Evolutionary conservation across 163 green algal species (phyloP), one percentile per base, ranked within the genome.

Genomic region (Prototheca cutis): DNA sequence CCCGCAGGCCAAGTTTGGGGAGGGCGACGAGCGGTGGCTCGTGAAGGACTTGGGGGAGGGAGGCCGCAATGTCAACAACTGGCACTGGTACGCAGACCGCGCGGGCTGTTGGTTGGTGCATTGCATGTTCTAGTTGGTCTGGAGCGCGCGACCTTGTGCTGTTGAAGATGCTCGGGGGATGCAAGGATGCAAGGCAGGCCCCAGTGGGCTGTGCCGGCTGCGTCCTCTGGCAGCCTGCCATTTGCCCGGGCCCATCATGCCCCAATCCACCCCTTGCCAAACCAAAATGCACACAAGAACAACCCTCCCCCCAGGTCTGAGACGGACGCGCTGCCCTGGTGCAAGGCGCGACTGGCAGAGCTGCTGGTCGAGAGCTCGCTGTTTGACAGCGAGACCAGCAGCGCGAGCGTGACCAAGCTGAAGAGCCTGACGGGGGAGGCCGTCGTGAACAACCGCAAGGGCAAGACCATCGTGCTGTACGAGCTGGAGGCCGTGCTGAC

Each of bases 361-460:
- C 73, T 95, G 54, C 76, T 95, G 3, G 51, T 25, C 3, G 59
- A 54, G 27, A 33, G 78, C 36, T 52, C 55, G 18, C 62, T 93
- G 17, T 29, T 39, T 4, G 23, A 28, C 3, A 54, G 42, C 24
- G 36, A 57, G 28, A 58, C 39, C 2, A 25, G 40, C 21, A 36
- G 24, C 13, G 40, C 71, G 15, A 47, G 29, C 3, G 34, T 49
- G 6, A 69, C 61, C 13, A 74, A 52, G 29, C 24, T 60, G 47
- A 75, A 19, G 59, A 70, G 21, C n/a, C 51, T 85, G 32, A 69
- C 56, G n/a, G 79, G 78, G 10, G 79, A 95, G 55, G 81, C 81
- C 2, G 75, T 90, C 47, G 74, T 96, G n/a, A 95, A 98, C 76
- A 85, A 86, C 34, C 76, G 90, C 13, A 98, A 97, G 69, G 77